Conservation (phyloP, 2,329 filamentous ascomycete genomes). For the Xylariaceae sp. region DNA sequence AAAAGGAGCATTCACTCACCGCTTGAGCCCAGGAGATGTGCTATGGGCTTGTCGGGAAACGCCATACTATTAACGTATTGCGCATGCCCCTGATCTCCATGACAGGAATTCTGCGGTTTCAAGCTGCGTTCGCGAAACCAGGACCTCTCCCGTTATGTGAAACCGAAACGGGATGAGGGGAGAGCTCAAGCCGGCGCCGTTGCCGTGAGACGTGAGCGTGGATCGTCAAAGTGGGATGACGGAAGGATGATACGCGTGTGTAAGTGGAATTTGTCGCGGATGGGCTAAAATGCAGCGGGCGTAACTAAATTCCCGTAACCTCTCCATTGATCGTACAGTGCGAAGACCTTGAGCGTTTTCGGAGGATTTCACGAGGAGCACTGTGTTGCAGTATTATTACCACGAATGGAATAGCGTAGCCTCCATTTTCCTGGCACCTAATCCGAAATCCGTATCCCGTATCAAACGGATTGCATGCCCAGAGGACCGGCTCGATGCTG, state of each 20-base stretch:
- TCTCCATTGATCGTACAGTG: background rate
- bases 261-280: background rate
- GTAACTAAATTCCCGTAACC: too few relatives aligned
- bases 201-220: background rate
- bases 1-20: constrained; percentile 36
- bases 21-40: constrained; percentile 54
- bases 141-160: background rate
- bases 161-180: background rate
- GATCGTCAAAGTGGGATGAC: background rate
- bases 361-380: background rate
- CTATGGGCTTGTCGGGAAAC: constrained; percentile 43
- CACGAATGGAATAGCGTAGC: background rate
- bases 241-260: background rate
- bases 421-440: background rate
- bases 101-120: constrained; percentile 12
- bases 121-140: background rate
- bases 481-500: background rate
- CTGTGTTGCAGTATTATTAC: background rate
- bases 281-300: background rate
- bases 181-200: background rate
- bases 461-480: background rate
- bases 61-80: constrained; percentile 30
- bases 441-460: too few relatives aligned
- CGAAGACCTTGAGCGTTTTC: background rate
- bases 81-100: constrained; percentile 22